Base-by-base conservation (phyloP, 495 filamentous ascomycete species). In the Cudoniella acicularis region DNA sequence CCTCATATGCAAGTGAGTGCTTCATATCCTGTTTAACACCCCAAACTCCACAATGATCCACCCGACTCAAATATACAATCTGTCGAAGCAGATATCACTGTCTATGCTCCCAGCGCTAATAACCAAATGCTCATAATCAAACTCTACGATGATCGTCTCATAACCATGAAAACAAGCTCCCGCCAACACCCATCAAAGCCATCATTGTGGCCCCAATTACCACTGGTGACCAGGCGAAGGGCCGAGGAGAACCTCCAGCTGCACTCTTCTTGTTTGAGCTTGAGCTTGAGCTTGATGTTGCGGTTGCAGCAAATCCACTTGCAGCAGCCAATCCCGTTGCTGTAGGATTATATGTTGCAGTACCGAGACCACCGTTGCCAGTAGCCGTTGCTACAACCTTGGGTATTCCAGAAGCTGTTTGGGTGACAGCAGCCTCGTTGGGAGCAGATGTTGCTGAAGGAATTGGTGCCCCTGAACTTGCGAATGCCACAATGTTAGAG, bases 401-500 rank as follows among this genome's bases (percentile, higher is more conserved):
- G 16, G 66, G 63, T 21, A 55, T 68, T 3, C 64, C 60, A 1
- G 67, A 52, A 10, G 72, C 69, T 1, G 52, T 67, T 18, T 71
- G 62, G 0, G 67, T 71, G 6, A 69, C 69, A 4, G 67, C 50
- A 30, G 61, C 63, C 60, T 80, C 76, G 64, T 72, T 73, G 1
- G 75, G 71, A 17, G 77, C 79, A 0, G 61, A 56, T 1, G 73
- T 76, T 3, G 80, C 77, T 13, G 74, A 78, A 1, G 80, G 80
- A 24, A 83, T 82, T 3, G 64, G 64, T 0, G 80, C 80, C 40
- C 77, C 73, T 27, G 59, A 47, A 67, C 75, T 79, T 13, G 75
- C 62, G 61, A 83, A 83, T 0, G 76, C 57, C 3, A 83, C 72
- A n/a, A 82, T 59, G 58, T 83, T 77, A 42, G 69, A 81, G 9